Percentiles rank a stretch among this genome's conserved stretches.
These are phyloP conservation scores for Colletotrichum agaves DNA, from an alignment of 2,329 filamentous ascomycete species.

Conservation along the genomic window DNA sequence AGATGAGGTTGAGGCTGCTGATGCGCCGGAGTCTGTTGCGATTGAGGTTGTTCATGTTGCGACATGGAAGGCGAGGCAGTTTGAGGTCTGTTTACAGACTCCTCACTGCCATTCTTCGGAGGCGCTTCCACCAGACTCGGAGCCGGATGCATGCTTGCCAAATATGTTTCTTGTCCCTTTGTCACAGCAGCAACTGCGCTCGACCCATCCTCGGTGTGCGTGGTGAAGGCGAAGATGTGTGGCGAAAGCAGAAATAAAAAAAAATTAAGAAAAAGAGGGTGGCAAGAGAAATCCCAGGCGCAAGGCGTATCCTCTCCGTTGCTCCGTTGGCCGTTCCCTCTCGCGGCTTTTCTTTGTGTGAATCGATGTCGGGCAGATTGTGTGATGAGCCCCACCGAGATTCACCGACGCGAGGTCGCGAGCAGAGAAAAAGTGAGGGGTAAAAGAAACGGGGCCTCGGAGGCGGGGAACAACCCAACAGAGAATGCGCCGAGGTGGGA, in stretches of 20 bases:
- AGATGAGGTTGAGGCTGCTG: constrained; percentile 6
- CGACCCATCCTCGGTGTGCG: constrained; percentile 35
- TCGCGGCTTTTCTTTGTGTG: constrained; percentile 29
- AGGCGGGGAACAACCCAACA: constrained; percentile 24
- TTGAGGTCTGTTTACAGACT: constrained; percentile 38
- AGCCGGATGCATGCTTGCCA: constrained; percentile 51
- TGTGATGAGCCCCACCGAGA: constrained; percentile 39
- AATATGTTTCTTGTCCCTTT: constrained; percentile 32
- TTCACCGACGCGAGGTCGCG: constrained; percentile 39
- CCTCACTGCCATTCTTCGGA: constrained; percentile 42
- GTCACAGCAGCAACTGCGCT: constrained; percentile 34
- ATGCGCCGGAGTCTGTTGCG: constrained; percentile 34
- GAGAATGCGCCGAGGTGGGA: constrained; percentile 27
- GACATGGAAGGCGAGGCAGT: constrained; percentile 36
- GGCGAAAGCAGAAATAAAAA: constrained; percentile 12
- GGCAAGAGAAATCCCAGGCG: background rate
- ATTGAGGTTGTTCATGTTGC: constrained; percentile 33
- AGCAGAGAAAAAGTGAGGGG: constrained; percentile 37
- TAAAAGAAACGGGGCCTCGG: constrained; percentile 36
- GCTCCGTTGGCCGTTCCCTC: constrained; percentile 19
- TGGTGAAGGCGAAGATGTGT: constrained; percentile 9
- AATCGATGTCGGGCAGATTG: constrained; percentile 37
- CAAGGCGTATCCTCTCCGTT: constrained; percentile 1
- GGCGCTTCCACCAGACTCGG: constrained; percentile 50
- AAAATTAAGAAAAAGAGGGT: constrained; percentile 4